A percentile compares a stretch with the other conserved stretches of the same genome.
Evolutionary conservation across 2,329 filamentous ascomycete genomes (phyloP).

Genomic region (Camptophora hylomeconis): DNA sequence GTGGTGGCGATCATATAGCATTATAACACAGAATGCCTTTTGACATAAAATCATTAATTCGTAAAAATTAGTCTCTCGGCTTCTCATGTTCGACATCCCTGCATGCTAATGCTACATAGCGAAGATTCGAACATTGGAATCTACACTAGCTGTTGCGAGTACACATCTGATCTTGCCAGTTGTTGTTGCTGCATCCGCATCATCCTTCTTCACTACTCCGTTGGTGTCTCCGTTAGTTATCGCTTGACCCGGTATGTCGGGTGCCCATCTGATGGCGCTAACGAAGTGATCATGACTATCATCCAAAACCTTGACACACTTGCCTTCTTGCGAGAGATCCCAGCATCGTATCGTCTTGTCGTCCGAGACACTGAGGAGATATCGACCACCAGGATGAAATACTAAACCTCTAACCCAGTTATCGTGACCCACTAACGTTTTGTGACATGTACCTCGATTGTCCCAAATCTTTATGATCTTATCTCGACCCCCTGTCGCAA

Average conservation of each 20-base stretch:
- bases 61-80: too few species aligned
- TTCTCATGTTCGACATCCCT: too few species aligned
- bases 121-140: slow-evolving; percentile 67
- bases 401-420: slow-evolving; percentile 83
- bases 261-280: slow-evolving; percentile 78
- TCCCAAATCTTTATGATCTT: slow-evolving; percentile 90
- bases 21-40: too few species aligned
- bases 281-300: slow-evolving; percentile 77
- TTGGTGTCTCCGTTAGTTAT: slow-evolving; percentile 12
- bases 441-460: slow-evolving; percentile 67
- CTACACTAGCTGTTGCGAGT: slow-evolving; percentile 76
- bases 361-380: slow-evolving; percentile 71
- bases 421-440: slow-evolving; percentile 75
- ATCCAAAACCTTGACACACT: slow-evolving; percentile 69
- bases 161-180: slow-evolving; percentile 64
- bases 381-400: slow-evolving; percentile 87
- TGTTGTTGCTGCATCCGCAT: slow-evolving; percentile 29
- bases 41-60: too few species aligned
- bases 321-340: slow-evolving; percentile 82
- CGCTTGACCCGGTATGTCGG: slow-evolving; percentile 36
- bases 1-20: too few species aligned
- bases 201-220: slow-evolving; percentile 2
- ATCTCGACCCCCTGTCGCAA: slow-evolving; percentile 79
- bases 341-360: slow-evolving; percentile 90
- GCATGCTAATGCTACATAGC: too few species aligned